phyloP scores from a whole-genome alignment of 805 yeast species.

The Sugiyamaella smithiae region DNA sequence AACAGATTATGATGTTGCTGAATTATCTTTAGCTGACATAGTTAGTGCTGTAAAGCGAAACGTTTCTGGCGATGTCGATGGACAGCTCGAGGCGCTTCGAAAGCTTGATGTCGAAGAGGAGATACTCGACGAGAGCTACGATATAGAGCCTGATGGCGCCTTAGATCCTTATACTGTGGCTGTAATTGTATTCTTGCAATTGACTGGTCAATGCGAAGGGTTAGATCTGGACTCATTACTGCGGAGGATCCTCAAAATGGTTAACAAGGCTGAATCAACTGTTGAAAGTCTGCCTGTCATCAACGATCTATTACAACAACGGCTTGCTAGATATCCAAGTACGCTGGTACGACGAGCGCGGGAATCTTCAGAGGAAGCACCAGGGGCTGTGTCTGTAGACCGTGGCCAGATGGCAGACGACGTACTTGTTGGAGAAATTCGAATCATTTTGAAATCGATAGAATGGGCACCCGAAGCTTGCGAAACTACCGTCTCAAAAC shows the following conservation, averaged over 20 bases:
- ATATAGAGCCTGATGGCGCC: slow-evolving; percentile 21
- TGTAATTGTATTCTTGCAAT: slow-evolving; percentile 14
- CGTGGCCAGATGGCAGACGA: slow-evolving; percentile 27
- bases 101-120: slow-evolving; percentile 24
- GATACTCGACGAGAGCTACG: slow-evolving; percentile 27
- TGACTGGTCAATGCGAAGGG: background rate
- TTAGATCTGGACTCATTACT: slow-evolving; percentile 16
- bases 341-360: slow-evolving; percentile 1
- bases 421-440: slow-evolving; percentile 28
- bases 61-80: slow-evolving; percentile 6
- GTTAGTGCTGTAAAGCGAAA: slow-evolving; percentile 31
- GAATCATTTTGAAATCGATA: slow-evolving; percentile 25
- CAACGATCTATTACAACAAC: slow-evolving; percentile 15
- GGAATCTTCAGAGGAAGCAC: background rate
- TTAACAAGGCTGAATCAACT: slow-evolving; percentile 18
- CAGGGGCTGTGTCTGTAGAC: slow-evolving; percentile 13
- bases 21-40: slow-evolving; percentile 50
- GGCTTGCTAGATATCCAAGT: slow-evolving; percentile 25
- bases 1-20: slow-evolving; percentile 78
- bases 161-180: slow-evolving; percentile 20
- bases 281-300: slow-evolving; percentile 17
- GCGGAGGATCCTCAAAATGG: slow-evolving; percentile 13
- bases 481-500: background rate
- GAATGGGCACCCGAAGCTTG: slow-evolving; percentile 24
- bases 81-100: slow-evolving; percentile 8